Percentiles rank a stretch among this genome's conserved stretches.
phyloP scores from a whole-genome alignment of 257 asterid species.

The Salvia hispanica region DNA sequence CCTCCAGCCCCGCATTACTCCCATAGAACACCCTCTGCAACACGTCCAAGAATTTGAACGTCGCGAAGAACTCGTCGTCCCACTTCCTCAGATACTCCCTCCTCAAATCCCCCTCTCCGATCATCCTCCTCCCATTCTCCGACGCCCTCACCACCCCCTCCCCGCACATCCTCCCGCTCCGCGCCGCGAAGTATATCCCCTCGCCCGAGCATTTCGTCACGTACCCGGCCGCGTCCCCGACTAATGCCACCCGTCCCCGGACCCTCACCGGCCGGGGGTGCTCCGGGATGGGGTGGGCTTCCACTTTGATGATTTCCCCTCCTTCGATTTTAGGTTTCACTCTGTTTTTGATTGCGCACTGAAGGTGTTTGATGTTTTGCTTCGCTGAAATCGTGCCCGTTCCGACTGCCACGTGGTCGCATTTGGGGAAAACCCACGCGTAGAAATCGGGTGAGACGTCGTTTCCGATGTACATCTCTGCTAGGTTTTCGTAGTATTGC shows the following conservation, averaged over 20 bases:
- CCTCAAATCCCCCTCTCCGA: conserved; percentile 62
- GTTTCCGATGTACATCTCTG: conserved; percentile 76
- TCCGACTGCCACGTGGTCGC: conserved; percentile 89
- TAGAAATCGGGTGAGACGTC: conserved; percentile 90
- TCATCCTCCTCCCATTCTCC: conserved; percentile 60
- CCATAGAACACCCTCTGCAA: conserved; percentile 75
- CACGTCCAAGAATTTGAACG: conserved; percentile 66
- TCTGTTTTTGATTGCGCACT: conserved; percentile 48
- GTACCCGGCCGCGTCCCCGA: conserved; percentile 84
- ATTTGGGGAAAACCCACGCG: conserved; percentile 90
- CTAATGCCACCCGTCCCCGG: conserved; percentile 69
- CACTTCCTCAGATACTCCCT: conserved; percentile 76
- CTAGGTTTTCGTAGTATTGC: conserved; percentile 71
- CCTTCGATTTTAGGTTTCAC: conserved; percentile 52
- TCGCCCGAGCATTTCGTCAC: conserved; percentile 89
- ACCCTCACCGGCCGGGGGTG: conserved; percentile 74
- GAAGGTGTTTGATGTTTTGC: conserved; percentile 53
- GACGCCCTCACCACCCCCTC: conserved; percentile 73
- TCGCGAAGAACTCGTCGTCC: conserved; percentile 69
- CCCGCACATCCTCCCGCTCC: conserved; percentile 80
- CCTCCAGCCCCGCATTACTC: conserved; percentile 76
- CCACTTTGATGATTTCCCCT: conserved; percentile 60
- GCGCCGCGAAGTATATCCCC: conserved; percentile 82
- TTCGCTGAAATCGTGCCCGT: conserved; percentile 65
- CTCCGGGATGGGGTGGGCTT: conserved; percentile 90